Percentiles rank a stretch among this genome's conserved stretches.
phyloP scores from a whole-genome alignment of 1,284 basidiomycete species.

The Leccinum variabile region DNA sequence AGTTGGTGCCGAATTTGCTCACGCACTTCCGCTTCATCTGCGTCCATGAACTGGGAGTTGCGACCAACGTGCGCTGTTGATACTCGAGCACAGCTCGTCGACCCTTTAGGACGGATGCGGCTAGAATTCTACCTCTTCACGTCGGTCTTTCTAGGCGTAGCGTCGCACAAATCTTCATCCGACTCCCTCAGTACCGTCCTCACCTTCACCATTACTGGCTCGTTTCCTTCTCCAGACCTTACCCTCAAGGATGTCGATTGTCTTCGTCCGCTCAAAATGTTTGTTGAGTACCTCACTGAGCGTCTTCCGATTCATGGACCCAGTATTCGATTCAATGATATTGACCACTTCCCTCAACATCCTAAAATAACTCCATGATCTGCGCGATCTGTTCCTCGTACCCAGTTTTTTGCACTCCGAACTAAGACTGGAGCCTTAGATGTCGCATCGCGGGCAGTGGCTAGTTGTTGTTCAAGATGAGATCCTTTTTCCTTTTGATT shows the following conservation, averaged over 20 bases:
- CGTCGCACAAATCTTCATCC: conserved; percentile 46
- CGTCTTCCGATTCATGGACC: conserved; percentile 74
- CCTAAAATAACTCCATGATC: conserved; percentile 87
- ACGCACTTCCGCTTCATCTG: conserved; percentile 83
- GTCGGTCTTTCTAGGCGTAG: conserved; percentile 52
- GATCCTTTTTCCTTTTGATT: conserved; percentile 73
- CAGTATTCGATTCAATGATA: conserved; percentile 60
- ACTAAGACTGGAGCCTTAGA: conserved; percentile 71
- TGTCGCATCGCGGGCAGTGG: conserved; percentile 76
- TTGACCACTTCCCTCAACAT: conserved; percentile 86
- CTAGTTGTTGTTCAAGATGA: conserved; percentile 80
- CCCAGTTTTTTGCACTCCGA: conserved; percentile 76
- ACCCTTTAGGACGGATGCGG: conserved; percentile 34
- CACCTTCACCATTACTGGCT: conserved; percentile 36
- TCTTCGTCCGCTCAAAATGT: conserved; percentile 83
- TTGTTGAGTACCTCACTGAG: conserved; percentile 81
- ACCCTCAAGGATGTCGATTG: conserved; percentile 85
- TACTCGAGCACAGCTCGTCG: conserved; percentile 33
- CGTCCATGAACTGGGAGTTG: conserved; percentile 87
- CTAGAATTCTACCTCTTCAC: conserved; percentile 40
- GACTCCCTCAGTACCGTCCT: conserved; percentile 43
- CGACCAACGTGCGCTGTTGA: conserved; percentile 54
- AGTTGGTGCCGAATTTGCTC: conserved; percentile 84
- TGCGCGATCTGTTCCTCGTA: conserved; percentile 89
- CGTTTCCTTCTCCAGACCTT: conserved; percentile 43